Base-by-base conservation (phyloP, 768 basidiomycete species). In the Tricholoma sp. region DNA sequence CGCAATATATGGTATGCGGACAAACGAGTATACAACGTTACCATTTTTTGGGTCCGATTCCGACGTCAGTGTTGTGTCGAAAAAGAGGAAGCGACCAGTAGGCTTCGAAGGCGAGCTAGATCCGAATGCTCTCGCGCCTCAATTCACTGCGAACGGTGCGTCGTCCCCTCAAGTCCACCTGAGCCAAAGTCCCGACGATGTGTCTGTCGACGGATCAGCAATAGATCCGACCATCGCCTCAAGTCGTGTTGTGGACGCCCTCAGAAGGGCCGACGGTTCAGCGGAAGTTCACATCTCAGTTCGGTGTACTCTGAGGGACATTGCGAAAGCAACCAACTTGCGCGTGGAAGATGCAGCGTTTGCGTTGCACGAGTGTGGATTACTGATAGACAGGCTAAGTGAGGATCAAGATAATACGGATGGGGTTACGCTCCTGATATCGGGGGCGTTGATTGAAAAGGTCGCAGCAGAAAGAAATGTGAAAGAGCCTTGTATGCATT, bases 321-420 rank as follows among this genome's bases (percentile, higher is more conserved):
- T 98, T 55, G 87, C 93, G 1, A 75, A 77, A 15, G 89, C 87
- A 29, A 91, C 91, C 48, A 87, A 90, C 69, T 74, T 98, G 53
- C 81, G 91, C 1, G 69, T 85, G 0, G 92, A 97, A 54, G 96
- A 98, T 67, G 83, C 86, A 0, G 88, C 92, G 0, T 94, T 92
- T 70, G 92, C 94, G 2, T 70, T 98, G 61, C 87, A 89, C 55
- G 93, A 95, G 66, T 87, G 89, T 57, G 93, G 94, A 29, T 70
- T 98, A 53, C 76, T 97, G 15, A 73, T 70, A 53, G 73, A 78
- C 39, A 67, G 80, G 52, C 71, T 74, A 50, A 57, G 57, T 48
- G 63, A 56, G 15, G 60, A 61, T 24, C 24, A 1, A 34, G 53
- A 58, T 17, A 51, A 68, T 60, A 47, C 4, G 24, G 24, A 24